Base-by-base conservation (phyloP, 192 early-diverging fungal species). In the Coemansia sp. region DNA sequence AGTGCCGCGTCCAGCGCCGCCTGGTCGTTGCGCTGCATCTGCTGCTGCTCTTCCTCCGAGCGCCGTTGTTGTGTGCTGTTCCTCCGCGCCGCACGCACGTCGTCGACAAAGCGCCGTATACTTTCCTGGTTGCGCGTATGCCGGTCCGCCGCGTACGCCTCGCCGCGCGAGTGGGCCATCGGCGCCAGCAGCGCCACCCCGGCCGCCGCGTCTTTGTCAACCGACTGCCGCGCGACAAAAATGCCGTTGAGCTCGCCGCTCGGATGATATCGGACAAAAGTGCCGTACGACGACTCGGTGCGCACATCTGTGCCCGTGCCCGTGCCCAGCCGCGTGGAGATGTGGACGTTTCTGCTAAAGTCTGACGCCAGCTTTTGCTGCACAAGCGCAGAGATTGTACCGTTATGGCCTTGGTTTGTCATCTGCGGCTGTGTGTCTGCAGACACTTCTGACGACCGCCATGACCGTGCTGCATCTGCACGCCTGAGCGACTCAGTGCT, bases 171-270 rank as follows among this genome's bases (percentile, higher is more conserved):
- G 29, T 57, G 56, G 3, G 56, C 27, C 27, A 57, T 57, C 19
- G 56, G 56, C 56, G 56, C 27, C 56, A 57, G 29, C 7, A 14
- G 22, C 53, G 21, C 52, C 11, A 51, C 25, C 0, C 17, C 51
- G 23, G 30, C 31, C 54, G 39, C 54, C 10, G 54, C 63, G 4
- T 21, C 32, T 3, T 7, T 36, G 60, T 14, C n/a, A 14, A 22
- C 51, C 17, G 51, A 9, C 19, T 11, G 19, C 20, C 58, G 36
- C 39, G 53, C 11, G 1, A 55, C 57, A 29, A 64, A 69, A 2
- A 81, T 73, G 46, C 65, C 74, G 31, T 66, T 81, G 56, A 81
- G 78, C 61, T 81, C 78, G 54, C 78, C 78, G 54, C 78, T 81
- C 42, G 68, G 66, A 57, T 81, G 78, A 67, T 76, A 81, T 20